Conservation (phyloP, 2,329 filamentous ascomycete species). For the Phialophora verrucosa region DNA sequence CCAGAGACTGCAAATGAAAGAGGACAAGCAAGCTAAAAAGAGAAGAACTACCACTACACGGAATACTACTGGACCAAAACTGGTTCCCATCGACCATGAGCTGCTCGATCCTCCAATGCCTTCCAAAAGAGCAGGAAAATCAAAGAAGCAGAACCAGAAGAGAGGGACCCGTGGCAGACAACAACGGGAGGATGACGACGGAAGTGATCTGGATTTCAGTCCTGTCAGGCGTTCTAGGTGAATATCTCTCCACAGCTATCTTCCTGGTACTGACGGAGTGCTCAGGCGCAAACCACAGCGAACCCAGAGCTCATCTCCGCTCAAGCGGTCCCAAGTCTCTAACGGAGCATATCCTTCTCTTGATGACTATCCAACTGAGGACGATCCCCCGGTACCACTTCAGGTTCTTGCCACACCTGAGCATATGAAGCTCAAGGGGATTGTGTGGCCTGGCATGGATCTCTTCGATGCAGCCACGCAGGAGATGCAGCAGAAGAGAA, state of each 20-base stretch:
- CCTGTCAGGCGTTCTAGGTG: constrained; percentile 32
- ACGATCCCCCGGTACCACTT: constrained; percentile 8
- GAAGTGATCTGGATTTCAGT: constrained; percentile 36
- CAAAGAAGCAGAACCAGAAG: constrained; percentile 22
- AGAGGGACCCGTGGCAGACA: constrained; percentile 20
- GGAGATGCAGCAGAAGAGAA: constrained; percentile 56
- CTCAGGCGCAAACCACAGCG: constrained; percentile 24
- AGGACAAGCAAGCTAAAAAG: constrained; percentile 63
- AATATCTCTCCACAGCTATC: neutral
- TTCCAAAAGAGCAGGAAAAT: constrained; percentile 11
- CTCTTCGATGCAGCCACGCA: constrained; percentile 58
- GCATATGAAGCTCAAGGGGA: constrained; percentile 53
- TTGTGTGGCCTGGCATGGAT: constrained; percentile 59
- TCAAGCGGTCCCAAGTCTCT: constrained; percentile 12
- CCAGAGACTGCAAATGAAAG: constrained; percentile 77
- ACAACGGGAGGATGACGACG: constrained; percentile 22
- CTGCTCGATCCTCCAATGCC: constrained; percentile 20
- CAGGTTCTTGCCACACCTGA: constrained; percentile 37
- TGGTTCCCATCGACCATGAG: constrained; percentile 1
- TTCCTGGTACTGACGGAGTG: constrained; percentile 5
- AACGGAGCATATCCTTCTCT: constrained; percentile 16
- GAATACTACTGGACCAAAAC: constrained; percentile 22
- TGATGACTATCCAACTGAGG: constrained; percentile 19
- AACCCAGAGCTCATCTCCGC: constrained; percentile 16
- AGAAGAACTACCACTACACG: constrained; percentile 23